Percentiles rank a stretch among this genome's conserved stretches.
These are phyloP conservation scores for Colletotrichum sublineola DNA, from an alignment of 2,329 filamentous ascomycete genomes.

Conservation along the genomic window DNA sequence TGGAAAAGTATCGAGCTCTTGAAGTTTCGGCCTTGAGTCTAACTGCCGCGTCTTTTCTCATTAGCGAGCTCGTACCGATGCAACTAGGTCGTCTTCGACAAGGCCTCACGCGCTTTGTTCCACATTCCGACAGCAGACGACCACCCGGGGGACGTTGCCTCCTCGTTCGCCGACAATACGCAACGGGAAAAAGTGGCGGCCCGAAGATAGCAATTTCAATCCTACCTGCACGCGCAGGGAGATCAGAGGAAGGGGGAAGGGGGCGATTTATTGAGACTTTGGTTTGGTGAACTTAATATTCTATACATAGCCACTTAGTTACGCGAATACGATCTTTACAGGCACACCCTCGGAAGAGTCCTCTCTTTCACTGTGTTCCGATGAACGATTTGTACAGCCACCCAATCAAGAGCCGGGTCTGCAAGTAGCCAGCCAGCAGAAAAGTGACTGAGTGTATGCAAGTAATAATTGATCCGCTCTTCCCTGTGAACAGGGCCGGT, in stretches of 20 bases:
- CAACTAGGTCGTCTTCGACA: background rate
- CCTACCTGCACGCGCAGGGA: background rate
- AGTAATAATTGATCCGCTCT: no score
- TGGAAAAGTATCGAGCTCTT: background rate
- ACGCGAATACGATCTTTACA: background rate
- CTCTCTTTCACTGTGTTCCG: background rate
- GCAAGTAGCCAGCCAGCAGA: no score
- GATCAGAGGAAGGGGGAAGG: background rate
- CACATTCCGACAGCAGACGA: background rate
- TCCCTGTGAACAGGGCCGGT: no score
- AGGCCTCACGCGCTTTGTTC: background rate
- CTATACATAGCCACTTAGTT: background rate
- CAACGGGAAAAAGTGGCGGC: background rate
- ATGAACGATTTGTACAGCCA: background rate
- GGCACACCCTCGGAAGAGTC: background rate
- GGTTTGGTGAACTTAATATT: background rate
- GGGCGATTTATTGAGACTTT: background rate
- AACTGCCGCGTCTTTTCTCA: background rate
- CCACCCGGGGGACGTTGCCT: background rate
- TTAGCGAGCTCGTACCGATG: slow-evolving; percentile 11
- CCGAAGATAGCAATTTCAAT: background rate
- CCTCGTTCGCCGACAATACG: background rate
- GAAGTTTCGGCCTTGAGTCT: background rate
- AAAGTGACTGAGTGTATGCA: no score
- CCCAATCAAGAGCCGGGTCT: no score